Percentiles rank a stretch among this genome's conserved stretches.
Conservation (phyloP, 176 grass and related monocot genomes). For the Saccharum officinarum region DNA sequence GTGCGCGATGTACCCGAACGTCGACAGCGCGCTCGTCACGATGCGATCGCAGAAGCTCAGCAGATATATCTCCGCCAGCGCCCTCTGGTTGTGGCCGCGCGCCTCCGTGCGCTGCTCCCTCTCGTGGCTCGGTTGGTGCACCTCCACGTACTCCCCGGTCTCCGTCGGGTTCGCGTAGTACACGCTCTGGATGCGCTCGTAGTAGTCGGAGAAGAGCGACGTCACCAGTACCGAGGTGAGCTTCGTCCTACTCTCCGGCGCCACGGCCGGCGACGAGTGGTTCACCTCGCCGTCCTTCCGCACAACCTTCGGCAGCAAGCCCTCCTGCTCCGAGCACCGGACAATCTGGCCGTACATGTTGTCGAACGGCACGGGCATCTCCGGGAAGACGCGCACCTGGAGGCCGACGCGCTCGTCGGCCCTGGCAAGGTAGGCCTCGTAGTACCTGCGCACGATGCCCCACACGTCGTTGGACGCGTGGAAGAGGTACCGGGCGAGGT, state of each 20-base stretch:
- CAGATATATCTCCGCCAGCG: slow-evolving; percentile 62
- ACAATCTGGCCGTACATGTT: slow-evolving; percentile 53
- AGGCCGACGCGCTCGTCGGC: slow-evolving; percentile 63
- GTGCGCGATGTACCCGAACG: slow-evolving; percentile 67
- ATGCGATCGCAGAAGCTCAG: slow-evolving; percentile 60
- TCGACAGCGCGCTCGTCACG: slow-evolving; percentile 50
- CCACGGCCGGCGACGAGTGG: background rate
- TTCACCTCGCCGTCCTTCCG: background rate
- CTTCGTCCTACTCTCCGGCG: slow-evolving; percentile 3
- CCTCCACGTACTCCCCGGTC: slow-evolving; percentile 42
- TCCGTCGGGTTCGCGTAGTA: slow-evolving; percentile 50
- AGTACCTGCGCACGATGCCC: slow-evolving; percentile 49
- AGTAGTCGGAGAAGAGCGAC: slow-evolving; percentile 57
- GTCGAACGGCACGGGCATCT: slow-evolving; percentile 45
- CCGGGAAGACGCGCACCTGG: slow-evolving; percentile 59
- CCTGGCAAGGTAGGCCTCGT: slow-evolving; percentile 52
- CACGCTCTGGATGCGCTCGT: slow-evolving; percentile 53
- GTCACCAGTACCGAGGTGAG: slow-evolving; percentile 55
- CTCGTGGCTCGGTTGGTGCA: slow-evolving; percentile 72
- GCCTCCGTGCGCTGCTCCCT: slow-evolving; percentile 47
- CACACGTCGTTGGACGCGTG: slow-evolving; percentile 76
- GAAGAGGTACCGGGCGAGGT: slow-evolving; percentile 68
- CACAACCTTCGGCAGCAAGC: slow-evolving; percentile 37
- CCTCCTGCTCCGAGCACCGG: slow-evolving; percentile 47
- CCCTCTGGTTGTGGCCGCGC: slow-evolving; percentile 51